Percentiles rank a stretch among this genome's conserved stretches.
These are phyloP conservation scores for Vaucheria bursata DNA, from an alignment of 352 stramenopile species.

Conservation along the genomic window DNA sequence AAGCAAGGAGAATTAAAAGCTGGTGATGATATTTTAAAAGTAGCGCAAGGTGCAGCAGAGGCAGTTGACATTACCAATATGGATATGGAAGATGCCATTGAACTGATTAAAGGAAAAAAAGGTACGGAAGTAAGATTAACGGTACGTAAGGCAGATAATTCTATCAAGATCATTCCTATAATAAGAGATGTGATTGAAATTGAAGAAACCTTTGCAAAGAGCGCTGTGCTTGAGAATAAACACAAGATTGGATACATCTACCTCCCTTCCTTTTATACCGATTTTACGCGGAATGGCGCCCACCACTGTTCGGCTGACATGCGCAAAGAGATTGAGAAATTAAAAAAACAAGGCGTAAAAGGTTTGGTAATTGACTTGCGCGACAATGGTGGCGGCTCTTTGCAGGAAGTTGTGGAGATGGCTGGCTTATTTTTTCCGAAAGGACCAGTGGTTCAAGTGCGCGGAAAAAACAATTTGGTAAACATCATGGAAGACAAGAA, in stretches of 20 bases:
- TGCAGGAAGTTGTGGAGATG: not conserved
- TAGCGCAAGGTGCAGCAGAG: not conserved
- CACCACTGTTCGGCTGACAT: not conserved
- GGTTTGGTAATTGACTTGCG: not conserved
- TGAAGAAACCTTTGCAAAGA: conserved; percentile 2
- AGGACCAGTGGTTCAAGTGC: not conserved
- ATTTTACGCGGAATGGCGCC: not conserved
- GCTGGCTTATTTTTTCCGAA: conserved; percentile 1
- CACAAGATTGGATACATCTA: not conserved
- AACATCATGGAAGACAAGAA: not conserved
- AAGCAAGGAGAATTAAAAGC: conserved; percentile 3
- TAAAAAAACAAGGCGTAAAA: not conserved
- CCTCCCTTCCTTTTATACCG: not conserved
- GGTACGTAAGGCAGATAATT: not conserved
- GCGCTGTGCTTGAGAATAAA: not conserved
- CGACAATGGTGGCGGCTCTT: not conserved
- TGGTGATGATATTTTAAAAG: not conserved
- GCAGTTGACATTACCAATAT: not conserved
- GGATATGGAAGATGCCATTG: not conserved
- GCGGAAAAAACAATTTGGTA: not conserved
- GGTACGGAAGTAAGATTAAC: conserved; percentile 4
- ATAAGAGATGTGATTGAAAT: conserved; percentile 7
- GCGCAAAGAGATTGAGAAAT: conserved; percentile 5
- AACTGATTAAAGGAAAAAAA: conserved; percentile 6
- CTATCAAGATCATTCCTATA: not conserved